Conservation (phyloP, 2,329 filamentous ascomycete genomes). For the Penicillium digitatum region DNA sequence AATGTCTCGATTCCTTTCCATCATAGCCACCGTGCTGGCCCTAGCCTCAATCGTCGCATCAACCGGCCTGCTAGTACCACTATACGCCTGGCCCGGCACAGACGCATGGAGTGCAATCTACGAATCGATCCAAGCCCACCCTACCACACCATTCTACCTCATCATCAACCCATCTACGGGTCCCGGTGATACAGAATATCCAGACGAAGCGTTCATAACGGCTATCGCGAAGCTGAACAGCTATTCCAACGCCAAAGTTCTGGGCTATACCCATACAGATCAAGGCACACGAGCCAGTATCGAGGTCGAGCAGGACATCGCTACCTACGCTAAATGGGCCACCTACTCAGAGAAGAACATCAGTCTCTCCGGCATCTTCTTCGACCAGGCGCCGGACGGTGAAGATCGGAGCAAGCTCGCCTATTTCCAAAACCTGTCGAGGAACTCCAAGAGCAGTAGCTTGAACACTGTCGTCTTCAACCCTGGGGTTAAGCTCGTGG, state of each 20-base stretch:
- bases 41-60: slow-evolving; percentile 13
- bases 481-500: slow-evolving; percentile 12
- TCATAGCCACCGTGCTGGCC: slow-evolving; percentile 10
- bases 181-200: slow-evolving; percentile 32
- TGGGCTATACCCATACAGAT: slow-evolving; percentile 43
- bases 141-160: slow-evolving; percentile 26
- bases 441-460: slow-evolving; percentile 12
- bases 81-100: slow-evolving; percentile 26
- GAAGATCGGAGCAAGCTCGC: slow-evolving; percentile 18
- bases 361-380: slow-evolving; percentile 39
- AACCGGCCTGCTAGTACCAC: slow-evolving; percentile 20
- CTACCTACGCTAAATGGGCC: slow-evolving; percentile 38
- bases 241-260: slow-evolving; percentile 36
- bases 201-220: slow-evolving; percentile 34
- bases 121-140: slow-evolving; percentile 20
- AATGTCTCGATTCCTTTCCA: slow-evolving; percentile 7
- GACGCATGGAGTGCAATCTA: slow-evolving; percentile 25
- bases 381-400: slow-evolving; percentile 35
- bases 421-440: slow-evolving; percentile 21
- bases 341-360: slow-evolving; percentile 23
- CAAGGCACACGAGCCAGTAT: slow-evolving; percentile 32
- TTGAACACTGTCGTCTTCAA: slow-evolving; percentile 16
- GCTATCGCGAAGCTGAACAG: slow-evolving; percentile 37
- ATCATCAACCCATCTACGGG: slow-evolving; percentile 33
- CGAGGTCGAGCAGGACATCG: slow-evolving; percentile 36